Evolutionary conservation across 23 red algal species (phyloP).

Genomic region (Agarophyton chilense): DNA sequence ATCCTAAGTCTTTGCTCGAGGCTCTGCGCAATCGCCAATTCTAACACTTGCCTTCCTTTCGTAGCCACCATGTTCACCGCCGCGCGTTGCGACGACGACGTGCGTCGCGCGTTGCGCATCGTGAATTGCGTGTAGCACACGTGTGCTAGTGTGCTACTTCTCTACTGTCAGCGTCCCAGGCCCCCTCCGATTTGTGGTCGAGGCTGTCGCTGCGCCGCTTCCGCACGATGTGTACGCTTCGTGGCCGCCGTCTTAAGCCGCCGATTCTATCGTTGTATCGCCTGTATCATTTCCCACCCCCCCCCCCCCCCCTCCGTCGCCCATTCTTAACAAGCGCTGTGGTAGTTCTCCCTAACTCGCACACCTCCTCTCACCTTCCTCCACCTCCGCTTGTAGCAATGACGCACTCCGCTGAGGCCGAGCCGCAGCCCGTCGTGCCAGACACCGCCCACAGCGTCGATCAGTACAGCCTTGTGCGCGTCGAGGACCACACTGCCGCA

Average conservation of each 20-base stretch:
- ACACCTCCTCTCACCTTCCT: no score
- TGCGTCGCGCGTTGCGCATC: not conserved
- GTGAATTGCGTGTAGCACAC: not conserved
- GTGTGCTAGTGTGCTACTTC: not conserved
- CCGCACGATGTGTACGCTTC: not conserved
- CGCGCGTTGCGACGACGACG: not conserved
- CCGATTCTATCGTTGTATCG: no score
- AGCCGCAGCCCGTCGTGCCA: not conserved
- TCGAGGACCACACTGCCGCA: constrained; percentile 48
- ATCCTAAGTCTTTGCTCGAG: no score
- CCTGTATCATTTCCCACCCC: no score
- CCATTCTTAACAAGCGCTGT: no score
- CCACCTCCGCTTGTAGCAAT: not conserved
- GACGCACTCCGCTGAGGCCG: not conserved
- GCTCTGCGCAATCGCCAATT: not conserved
- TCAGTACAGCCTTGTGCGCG: constrained; percentile 39
- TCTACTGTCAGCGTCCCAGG: not conserved
- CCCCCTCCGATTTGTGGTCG: not conserved
- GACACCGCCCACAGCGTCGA: not conserved
- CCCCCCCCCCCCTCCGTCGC: no score
- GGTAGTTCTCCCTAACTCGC: no score
- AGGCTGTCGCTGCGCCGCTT: no score
- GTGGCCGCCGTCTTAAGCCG: not conserved
- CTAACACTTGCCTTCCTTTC: not conserved
- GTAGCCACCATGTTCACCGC: not conserved